A percentile compares a stretch with the other conserved stretches of the same genome.
phyloP scores from a whole-genome alignment of 805 yeast species.

The Saturnispora ahearnii region DNA sequence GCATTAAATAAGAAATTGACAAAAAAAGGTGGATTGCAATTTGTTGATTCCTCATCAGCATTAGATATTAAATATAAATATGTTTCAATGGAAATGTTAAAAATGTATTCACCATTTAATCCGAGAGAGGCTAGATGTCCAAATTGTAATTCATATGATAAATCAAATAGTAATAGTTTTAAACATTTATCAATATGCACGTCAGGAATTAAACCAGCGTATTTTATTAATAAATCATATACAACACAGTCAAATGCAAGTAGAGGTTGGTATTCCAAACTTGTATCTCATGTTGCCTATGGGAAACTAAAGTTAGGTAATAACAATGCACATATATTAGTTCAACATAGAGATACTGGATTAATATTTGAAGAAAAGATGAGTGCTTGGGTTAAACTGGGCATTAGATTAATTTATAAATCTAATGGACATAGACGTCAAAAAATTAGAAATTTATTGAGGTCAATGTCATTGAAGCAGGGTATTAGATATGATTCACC shows the following conservation, averaged over 20 bases:
- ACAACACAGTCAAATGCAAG: conserved; percentile 78
- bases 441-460: conserved; percentile 51
- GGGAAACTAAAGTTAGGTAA: conserved; percentile 83
- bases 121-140: conserved; percentile 63
- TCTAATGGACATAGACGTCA: conserved; percentile 45
- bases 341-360: conserved; percentile 87
- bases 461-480: conserved; percentile 64
- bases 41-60: conserved; percentile 3
- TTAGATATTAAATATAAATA: conserved; percentile 13
- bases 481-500: conserved; percentile 78
- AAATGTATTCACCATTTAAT: conserved; percentile 7
- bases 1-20: conserved; percentile 8
- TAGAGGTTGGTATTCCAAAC: conserved; percentile 80
- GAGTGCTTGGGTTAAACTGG: conserved; percentile 79
- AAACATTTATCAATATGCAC: conserved; percentile 85
- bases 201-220: conserved; percentile 24
- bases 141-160: conserved; percentile 57
- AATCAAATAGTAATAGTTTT: conserved; percentile 51
- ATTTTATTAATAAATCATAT: conserved; percentile 43
- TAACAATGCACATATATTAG: conserved; percentile 88
- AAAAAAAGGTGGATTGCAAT: conserved; percentile 1
- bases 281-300: conserved; percentile 73
- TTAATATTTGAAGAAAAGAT: conserved; percentile 87
- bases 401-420: conserved; percentile 74
- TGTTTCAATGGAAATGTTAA: conserved; percentile 7